Evolutionary conservation across 2,329 filamentous ascomycete genomes (phyloP), one percentile per base, ranked within the genome.

Genomic region (Amauroascus niger): DNA sequence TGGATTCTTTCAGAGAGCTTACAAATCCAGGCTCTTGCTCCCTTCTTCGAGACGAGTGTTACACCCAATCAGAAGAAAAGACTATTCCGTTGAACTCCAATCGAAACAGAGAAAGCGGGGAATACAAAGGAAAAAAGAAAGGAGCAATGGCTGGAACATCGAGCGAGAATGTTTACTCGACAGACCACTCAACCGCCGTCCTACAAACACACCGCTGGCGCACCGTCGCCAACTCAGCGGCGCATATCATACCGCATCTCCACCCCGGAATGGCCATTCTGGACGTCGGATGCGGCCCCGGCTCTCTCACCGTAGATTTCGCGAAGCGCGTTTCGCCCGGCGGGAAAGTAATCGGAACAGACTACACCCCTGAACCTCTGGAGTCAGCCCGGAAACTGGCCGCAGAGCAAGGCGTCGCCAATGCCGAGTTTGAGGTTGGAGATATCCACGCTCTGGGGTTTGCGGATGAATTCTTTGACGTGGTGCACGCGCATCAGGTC

Each of bases 401-500:
- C 0, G 20, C 59, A 3, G 54, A 57, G 1, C 57, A 63, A 6
- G 67, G 66, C 1, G 40, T 72, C 7, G 55, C 52, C 13, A 72
- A 71, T 52, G 57, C 71, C 13, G 59, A 58, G 1, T 73, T 72
- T 51, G 60, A 62, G 18, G 57, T 61, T 16, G 67, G 66, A 11
- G 67, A 72, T 66, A 74, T 71, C 6, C 70, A 74, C 56, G 58
- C 62, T 14, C 68, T 77, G 50, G 55, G 66, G 1, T 75, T 71
- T 43, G 57, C 67, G 1, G 75, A 81, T 53, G 69, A 67, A 26
- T 63, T 69, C 2, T 83, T 83, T 57, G 81, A 84, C 59, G 64
- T 83, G n/a, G 79, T 82, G 6, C 76, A 78, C 59, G 75, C 73
- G 22, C 77, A 81, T 60, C 79, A 82, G 61, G 74, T 83, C 2